Percentiles rank a stretch among this genome's conserved stretches.
Evolutionary conservation across 495 filamentous ascomycete species (phyloP).

Genomic region (Gamarada debralockiae): DNA sequence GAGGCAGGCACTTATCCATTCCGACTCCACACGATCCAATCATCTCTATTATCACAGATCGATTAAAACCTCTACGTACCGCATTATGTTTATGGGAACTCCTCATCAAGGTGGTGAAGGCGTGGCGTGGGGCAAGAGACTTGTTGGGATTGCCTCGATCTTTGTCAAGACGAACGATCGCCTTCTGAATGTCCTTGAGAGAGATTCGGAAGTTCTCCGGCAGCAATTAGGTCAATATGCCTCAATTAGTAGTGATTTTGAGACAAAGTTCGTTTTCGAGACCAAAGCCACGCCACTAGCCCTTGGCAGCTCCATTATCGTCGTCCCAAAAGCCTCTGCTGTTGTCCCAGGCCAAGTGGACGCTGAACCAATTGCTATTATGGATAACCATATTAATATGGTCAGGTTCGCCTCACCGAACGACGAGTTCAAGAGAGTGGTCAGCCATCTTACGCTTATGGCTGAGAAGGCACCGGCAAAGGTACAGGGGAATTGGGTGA

Average conservation of each 20-base stretch:
- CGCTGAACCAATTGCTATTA: slow-evolving; percentile 33
- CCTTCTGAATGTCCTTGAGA: slow-evolving; percentile 29
- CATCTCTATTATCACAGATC: slow-evolving; percentile 57
- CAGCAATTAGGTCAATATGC: slow-evolving; percentile 30
- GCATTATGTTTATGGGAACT: slow-evolving; percentile 66
- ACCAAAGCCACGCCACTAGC: slow-evolving; percentile 18
- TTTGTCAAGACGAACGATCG: slow-evolving; percentile 25
- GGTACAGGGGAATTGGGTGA: slow-evolving; percentile 14
- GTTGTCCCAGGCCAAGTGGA: slow-evolving; percentile 30
- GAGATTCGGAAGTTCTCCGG: slow-evolving; percentile 32
- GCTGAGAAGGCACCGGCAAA: slow-evolving; percentile 9
- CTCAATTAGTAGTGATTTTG: slow-evolving; percentile 27
- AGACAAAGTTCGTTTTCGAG: slow-evolving; percentile 31
- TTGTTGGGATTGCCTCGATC: slow-evolving; percentile 32
- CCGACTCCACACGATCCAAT: slow-evolving; percentile 44
- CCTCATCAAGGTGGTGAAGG: slow-evolving; percentile 45
- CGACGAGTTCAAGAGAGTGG: slow-evolving; percentile 25
- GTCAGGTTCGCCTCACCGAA: slow-evolving; percentile 28
- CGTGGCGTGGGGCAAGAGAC: slow-evolving; percentile 20
- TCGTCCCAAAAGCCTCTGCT: slow-evolving; percentile 35
- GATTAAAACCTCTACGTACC: slow-evolving; percentile 64
- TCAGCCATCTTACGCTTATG: slow-evolving; percentile 16
- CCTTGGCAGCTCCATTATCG: slow-evolving; percentile 14
- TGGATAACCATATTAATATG: slow-evolving; percentile 34
- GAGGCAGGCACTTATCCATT: slow-evolving; percentile 54